Conservation (phyloP, 2,329 filamentous ascomycete genomes). For the Macrophomina pseudophaseolina region DNA sequence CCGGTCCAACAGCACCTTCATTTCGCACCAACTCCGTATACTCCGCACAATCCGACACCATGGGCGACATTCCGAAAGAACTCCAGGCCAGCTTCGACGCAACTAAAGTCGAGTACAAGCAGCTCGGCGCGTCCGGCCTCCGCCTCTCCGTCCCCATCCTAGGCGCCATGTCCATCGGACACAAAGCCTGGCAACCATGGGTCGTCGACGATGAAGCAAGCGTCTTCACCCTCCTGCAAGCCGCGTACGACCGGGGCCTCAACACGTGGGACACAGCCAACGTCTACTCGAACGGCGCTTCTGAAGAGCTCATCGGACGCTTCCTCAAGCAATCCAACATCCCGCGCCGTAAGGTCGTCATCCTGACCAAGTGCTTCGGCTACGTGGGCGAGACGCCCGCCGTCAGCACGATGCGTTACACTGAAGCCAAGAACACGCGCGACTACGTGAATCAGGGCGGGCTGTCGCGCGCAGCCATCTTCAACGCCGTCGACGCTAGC, state of each 20-base stretch:
- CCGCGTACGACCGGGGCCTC: conserved; percentile 41
- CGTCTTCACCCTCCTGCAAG: background rate
- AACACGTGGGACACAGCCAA: conserved; percentile 43
- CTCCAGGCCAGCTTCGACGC: conserved; percentile 27
- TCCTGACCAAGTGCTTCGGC: conserved; percentile 50
- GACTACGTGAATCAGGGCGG: conserved; percentile 44
- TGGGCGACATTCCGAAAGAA: background rate
- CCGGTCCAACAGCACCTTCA: background rate
- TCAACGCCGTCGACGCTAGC: conserved; percentile 44
- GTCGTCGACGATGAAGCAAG: conserved; percentile 43
- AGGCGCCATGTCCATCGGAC: conserved; percentile 59
- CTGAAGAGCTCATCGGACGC: conserved; percentile 38
- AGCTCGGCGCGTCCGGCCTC: conserved; percentile 60
- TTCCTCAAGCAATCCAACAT: conserved; percentile 36
- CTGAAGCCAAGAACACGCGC: conserved; percentile 41
- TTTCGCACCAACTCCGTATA: background rate
- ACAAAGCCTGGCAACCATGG: conserved; percentile 49
- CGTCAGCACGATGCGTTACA: conserved; percentile 41
- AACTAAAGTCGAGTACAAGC: conserved; percentile 44
- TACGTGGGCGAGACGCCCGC: conserved; percentile 53
- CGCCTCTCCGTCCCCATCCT: conserved; percentile 63
- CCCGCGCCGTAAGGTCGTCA: conserved; percentile 37
- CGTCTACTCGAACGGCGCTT: conserved; percentile 36
- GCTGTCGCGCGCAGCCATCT: conserved; percentile 45
- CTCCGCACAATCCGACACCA: background rate